Percentiles rank a stretch among this genome's conserved stretches.
phyloP scores from a whole-genome alignment of 805 yeast species.

The Candida awuae region DNA sequence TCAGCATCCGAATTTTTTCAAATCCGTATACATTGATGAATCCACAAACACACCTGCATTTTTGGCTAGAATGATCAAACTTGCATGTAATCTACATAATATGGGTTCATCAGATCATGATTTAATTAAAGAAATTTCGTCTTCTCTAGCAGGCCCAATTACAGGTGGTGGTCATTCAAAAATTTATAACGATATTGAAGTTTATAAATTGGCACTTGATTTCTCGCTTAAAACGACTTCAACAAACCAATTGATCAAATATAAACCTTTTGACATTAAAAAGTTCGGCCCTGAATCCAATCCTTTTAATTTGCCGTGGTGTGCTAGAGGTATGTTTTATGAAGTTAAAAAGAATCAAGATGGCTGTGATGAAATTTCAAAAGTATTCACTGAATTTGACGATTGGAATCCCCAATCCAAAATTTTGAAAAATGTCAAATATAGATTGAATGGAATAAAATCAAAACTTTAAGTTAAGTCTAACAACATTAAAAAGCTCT shows the following conservation, averaged over 20 bases:
- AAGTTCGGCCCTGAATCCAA: constrained; percentile 50
- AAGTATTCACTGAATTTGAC: constrained; percentile 64
- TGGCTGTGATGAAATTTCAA: constrained; percentile 50
- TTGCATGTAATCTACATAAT: constrained; percentile 69
- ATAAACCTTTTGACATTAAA: constrained; percentile 47
- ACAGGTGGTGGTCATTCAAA: constrained; percentile 95
- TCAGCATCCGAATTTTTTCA: constrained; percentile 79
- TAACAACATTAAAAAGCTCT: too few relatives aligned
- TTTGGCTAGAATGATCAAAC: constrained; percentile 61
- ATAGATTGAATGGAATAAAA: constrained; percentile 33
- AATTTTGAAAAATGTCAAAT: constrained; percentile 74
- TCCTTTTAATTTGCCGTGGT: constrained; percentile 89
- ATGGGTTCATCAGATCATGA: constrained; percentile 80
- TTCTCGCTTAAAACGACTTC: constrained; percentile 60
- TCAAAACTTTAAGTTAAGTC: constrained; percentile 23
- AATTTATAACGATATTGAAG: constrained; percentile 76
- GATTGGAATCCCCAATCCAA: constrained; percentile 84
- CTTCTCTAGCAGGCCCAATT: constrained; percentile 74
- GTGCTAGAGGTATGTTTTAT: constrained; percentile 72
- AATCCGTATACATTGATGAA: constrained; percentile 86
- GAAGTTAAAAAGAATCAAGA: constrained; percentile 35
- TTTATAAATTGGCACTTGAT: constrained; percentile 71
- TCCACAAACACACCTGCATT: constrained; percentile 73
- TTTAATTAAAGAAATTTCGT: constrained; percentile 75
- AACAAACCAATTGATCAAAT: constrained; percentile 24